Base-by-base conservation (phyloP, 1,139 yeast species). In the Geotrichum citri-aurantii region DNA sequence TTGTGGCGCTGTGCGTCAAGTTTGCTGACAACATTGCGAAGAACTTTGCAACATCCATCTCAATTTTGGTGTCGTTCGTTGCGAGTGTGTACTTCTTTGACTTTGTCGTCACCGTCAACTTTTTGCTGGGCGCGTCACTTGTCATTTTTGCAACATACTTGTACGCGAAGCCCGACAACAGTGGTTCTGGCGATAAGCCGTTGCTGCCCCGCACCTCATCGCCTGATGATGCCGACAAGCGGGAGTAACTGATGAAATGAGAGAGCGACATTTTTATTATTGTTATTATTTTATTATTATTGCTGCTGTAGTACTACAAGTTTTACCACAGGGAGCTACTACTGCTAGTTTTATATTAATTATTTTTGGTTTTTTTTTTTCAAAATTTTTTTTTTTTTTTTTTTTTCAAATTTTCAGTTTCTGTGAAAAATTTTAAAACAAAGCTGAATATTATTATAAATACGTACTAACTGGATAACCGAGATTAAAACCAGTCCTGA, bases 21-120 rank as follows among this genome's bases (percentile, higher is more conserved):
- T 75, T 70, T 61, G 78, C 78, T 29, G 78, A 75, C 66, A 75
- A 74, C 63, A 75, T 75, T 59, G 75, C 76, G 55, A 75, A 75
- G 65, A 75, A 75, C 68, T 75, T 75, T 65, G 77, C 79, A 4
- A 75, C 79, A 2, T 72, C 77, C 11, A 70, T 75, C 52, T 73
- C 77, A 1, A 75, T 75, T 59, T 66, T 75, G 52, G 66, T 76
- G 21, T 74, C 77, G 12, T 74, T 73, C 54, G 62, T 75, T 19
- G 78, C 77, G 10, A 68, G 73, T 33, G 72, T 74, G 29, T 62
- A 66, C 60, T 69, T 72, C 57, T 68, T 76, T 59, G 75, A 73
- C 59, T 74, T 75, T 54, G 65, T 62, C 12, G 69, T 76, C 58
- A 69, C 77, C 4, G 53, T 63, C 26, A 73, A 73, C 62, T 75